Base-by-base conservation (phyloP, 2,329 filamentous ascomycete species). In the Chrysoporthe cubensis region DNA sequence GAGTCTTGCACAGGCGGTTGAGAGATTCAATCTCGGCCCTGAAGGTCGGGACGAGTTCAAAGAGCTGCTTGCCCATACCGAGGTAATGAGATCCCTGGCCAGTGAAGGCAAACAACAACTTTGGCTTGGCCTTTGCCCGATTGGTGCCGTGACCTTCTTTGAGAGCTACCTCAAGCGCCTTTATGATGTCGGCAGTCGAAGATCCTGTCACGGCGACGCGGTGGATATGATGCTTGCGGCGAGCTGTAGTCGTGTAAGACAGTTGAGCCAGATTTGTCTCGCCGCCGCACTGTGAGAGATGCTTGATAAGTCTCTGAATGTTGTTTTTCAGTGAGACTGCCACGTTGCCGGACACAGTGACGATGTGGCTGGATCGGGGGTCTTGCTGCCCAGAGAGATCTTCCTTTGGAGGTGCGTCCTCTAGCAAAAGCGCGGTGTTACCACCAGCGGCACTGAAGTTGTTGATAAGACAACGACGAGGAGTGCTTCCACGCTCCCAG, bases 221-320 rank as follows among this genome's bases (percentile, higher is more conserved):
- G 57, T 77, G 60, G 62, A 68, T 68, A 64, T 74, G 70, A 57
- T 82, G 80, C 5, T 75, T 73, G 1, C 81, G 76, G 0, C 83
- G 77, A 6, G 86, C 86, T 3, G 85, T 87, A 2, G 83, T 83
- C 0, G 85, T 86, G 73, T 88, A 88, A 0, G 84, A 79, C 2
- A 89, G 74, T 70, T 82, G 77, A 6, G 77, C 71, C 9, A 87
- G 76, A 68, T 83, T n/a, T 16, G 32, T n/a, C 48, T 79, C 76
- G 2, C 26, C 26, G 2, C 26, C 26, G 2, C 26, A 26, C 26
- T 26, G 26, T 26, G 26, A 26, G 26, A 26, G 26, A 26, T 26
- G 26, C 26, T 26, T 26, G 11, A 82, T 70, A 5, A 66, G 50
- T 1, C 66, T 54, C n/a, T 65, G 62, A 3, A 83, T 69, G 67